Evolutionary conservation across 495 filamentous ascomycete species (phyloP), one percentile per base, ranked within the genome.

Genomic region (Lophium mytilinum): DNA sequence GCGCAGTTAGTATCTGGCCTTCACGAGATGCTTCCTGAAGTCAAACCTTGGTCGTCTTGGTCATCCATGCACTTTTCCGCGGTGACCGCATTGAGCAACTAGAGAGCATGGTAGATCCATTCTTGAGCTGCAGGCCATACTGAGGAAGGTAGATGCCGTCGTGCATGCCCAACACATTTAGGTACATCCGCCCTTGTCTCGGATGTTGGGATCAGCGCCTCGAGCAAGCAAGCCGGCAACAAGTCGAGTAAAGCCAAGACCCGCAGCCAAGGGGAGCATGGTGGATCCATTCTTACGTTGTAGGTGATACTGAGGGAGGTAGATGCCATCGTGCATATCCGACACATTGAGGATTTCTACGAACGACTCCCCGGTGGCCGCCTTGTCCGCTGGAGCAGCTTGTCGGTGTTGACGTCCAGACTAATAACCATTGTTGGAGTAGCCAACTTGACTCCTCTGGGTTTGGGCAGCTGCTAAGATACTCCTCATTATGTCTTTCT

Each of bases 61-160:
- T n/a, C n/a, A n/a, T n/a, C n/a, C n/a, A n/a, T n/a, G n/a, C n/a
- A n/a, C n/a, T n/a, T n/a, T n/a, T n/a, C n/a, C n/a, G n/a, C n/a
- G n/a, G n/a, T n/a, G n/a, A n/a, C n/a, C n/a, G n/a, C n/a, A n/a
- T n/a, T n/a, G n/a, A n/a, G n/a, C n/a, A n/a, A n/a, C n/a, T n/a
- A n/a, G 94, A 89, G 59, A 95, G 76, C 75, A 95, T 85, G 18
- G 84, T 88, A 60, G 93, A 87, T 1, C 89, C 89, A 8, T 80
- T 84, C 4, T 77, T 64, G 53, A 78, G 77, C 55, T 76, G 75
- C 24, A 83, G 71, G 58, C 91, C 84, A 57, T 87, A 81, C 30
- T 75, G 78, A 18, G 86, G 78, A 49, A 78, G 76, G 33, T 85
- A 75, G 4, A 87, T 79, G 64, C 79, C 88, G 49, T 89, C 84